Conservation (phyloP, 2,329 filamentous ascomycete genomes). For the Fusarium globosum region DNA sequence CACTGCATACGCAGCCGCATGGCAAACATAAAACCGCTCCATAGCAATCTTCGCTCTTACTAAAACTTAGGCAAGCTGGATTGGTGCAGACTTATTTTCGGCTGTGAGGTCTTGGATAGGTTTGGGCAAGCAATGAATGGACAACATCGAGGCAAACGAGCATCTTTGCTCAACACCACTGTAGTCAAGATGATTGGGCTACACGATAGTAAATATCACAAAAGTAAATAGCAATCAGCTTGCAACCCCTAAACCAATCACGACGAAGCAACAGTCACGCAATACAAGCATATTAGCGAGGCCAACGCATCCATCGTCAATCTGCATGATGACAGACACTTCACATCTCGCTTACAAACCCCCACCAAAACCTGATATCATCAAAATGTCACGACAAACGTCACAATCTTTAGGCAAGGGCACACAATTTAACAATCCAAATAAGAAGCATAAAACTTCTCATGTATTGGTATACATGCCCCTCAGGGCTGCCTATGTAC, state of each 20-base stretch:
- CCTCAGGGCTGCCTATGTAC: neutral
- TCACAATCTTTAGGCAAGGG: neutral
- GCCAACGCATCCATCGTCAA: neutral
- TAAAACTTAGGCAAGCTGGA: neutral
- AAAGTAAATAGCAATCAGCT: no score
- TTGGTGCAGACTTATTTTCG: no score
- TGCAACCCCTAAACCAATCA: neutral
- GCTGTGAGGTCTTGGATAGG: fast-evolving
- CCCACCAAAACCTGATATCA: neutral
- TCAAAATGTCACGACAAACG: neutral
- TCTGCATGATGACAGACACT: neutral
- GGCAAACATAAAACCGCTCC: neutral
- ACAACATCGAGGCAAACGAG: neutral
- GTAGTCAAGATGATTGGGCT: fast-evolving
- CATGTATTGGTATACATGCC: conserved; percentile 8
- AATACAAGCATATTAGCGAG: neutral
- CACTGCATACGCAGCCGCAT: neutral
- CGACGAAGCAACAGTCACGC: neutral
- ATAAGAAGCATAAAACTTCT: neutral
- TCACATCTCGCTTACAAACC: neutral
- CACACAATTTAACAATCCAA: neutral
- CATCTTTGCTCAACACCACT: neutral
- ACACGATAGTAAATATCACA: no score
- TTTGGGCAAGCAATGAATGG: neutral
- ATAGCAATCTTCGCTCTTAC: fast-evolving